Base-by-base conservation (phyloP, 371 early-diverging fungal species). In the Lichtheimia ornata region DNA sequence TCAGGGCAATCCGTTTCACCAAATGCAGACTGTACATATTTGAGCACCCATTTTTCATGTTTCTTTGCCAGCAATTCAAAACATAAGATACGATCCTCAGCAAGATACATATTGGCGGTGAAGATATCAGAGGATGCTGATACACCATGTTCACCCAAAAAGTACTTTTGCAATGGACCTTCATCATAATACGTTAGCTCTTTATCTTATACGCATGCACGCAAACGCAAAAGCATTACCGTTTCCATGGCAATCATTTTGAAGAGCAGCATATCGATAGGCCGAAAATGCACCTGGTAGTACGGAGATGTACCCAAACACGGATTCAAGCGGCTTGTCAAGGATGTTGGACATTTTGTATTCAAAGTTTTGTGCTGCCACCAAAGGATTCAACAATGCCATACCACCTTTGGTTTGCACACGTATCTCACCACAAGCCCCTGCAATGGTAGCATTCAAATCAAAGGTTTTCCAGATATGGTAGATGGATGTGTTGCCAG, bases 311-410 rank as follows among this genome's bases (percentile, higher is more conserved):
- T 90, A 94, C 0, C 94, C 94, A 76, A 91, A 90, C n/a, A 89
- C 88, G 11, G 88, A 87, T 65, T 94, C 94, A 12, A 94, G 76
- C 2, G 94, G 93, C 70, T 94, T 94, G 67, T 93, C 94, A 25
- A 94, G 73, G 67, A 94, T 93, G 61, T 93, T 94, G 56, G 87
- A 85, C 90, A 93, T 93, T 68, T 95, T 95, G 84, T 94, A 95
- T 73, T 89, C 96, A 78, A 96, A 96, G 77, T 95, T 94, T 70
- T 96, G 97, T 1, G 94, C 87, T 1, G 95, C 96, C 0, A 95
- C 91, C 54, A 96, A 69, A 6, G 94, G 94, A 63, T 94, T 94
- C 50, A 89, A 54, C 20, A 93, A 52, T 44, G 88, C 87, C 59
- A 76, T 65, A 65, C 82, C 70, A 87, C 90, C 45, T 44, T 59